These are phyloP conservation scores for Globisporangium uncinulatum DNA, from an alignment of 352 stramenopile species.

Conservation along the genomic window DNA sequence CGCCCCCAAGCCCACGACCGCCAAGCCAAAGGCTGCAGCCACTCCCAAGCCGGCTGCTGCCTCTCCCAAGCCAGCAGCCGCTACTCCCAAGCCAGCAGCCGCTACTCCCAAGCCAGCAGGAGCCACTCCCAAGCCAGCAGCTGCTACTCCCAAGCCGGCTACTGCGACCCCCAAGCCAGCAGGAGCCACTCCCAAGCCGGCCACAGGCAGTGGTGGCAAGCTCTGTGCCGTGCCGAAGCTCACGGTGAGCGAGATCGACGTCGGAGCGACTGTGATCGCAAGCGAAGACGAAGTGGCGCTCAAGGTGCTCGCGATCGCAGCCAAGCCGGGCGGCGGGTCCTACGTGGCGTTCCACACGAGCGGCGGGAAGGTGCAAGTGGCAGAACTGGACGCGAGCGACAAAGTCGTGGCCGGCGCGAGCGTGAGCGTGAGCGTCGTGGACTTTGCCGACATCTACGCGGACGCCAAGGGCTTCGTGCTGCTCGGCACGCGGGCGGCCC, in stretches of 20 bases:
- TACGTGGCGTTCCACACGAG: constrained; percentile 44
- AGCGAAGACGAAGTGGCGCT: constrained; percentile 49
- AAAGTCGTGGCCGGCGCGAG: constrained; percentile 30
- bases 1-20: background rate
- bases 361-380: constrained; percentile 34
- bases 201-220: constrained; percentile 17
- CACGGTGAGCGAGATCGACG: constrained; percentile 32
- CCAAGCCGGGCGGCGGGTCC: constrained; percentile 36
- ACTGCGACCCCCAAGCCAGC: background rate
- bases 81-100: background rate
- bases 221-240: constrained; percentile 39
- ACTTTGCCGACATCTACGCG: constrained; percentile 54
- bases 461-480: constrained; percentile 52
- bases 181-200: constrained; percentile 7
- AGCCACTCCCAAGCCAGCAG: background rate
- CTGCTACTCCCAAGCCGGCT: background rate
- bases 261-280: constrained; percentile 23
- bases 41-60: background rate
- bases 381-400: constrained; percentile 41
- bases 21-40: background rate
- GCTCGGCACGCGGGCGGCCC: constrained; percentile 36
- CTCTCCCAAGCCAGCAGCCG: background rate
- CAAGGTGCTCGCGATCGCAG: constrained; percentile 39
- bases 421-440: constrained; percentile 30
- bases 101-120: background rate